phyloP scores from a whole-genome alignment of 768 basidiomycete species.

The Leccinum truebloodii region DNA sequence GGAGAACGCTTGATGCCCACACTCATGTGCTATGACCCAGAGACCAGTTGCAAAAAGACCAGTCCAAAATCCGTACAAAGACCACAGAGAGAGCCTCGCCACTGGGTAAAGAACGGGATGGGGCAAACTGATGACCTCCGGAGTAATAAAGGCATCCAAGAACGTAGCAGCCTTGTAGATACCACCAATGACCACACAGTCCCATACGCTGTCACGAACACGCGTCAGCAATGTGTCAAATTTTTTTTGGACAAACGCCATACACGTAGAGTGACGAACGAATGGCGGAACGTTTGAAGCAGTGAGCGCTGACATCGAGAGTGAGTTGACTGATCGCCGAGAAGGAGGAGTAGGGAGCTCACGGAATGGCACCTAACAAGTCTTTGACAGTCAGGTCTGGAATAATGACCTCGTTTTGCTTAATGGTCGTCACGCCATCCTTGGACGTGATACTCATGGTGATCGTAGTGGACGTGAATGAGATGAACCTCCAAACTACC shows the following conservation, averaged over 20 bases:
- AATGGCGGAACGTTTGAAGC: constrained; percentile 87
- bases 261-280: constrained; percentile 79
- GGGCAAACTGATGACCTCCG: constrained; percentile 53
- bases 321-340: neutral
- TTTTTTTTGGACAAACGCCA: constrained; percentile 22
- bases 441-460: constrained; percentile 21
- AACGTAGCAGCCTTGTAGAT: constrained; percentile 68
- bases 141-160: constrained; percentile 63
- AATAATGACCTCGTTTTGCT: constrained; percentile 65
- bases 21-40: constrained; percentile 95
- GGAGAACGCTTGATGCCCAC: constrained; percentile 96
- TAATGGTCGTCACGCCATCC: constrained; percentile 33
- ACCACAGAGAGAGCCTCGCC: constrained; percentile 70
- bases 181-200: constrained; percentile 65
- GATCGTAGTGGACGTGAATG: constrained; percentile 14
- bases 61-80: constrained; percentile 75
- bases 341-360: constrained; percentile 32
- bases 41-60: constrained; percentile 90
- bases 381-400: constrained; percentile 90
- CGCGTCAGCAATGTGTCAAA: constrained; percentile 14
- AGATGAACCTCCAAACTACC: constrained; percentile 7
- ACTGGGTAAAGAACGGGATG: constrained; percentile 62
- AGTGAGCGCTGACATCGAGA: constrained; percentile 59
- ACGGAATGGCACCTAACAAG: constrained; percentile 82
- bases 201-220: constrained; percentile 57